phyloP scores from a whole-genome alignment of 2,329 filamentous ascomycete species.

The Aspergillus sp. region DNA sequence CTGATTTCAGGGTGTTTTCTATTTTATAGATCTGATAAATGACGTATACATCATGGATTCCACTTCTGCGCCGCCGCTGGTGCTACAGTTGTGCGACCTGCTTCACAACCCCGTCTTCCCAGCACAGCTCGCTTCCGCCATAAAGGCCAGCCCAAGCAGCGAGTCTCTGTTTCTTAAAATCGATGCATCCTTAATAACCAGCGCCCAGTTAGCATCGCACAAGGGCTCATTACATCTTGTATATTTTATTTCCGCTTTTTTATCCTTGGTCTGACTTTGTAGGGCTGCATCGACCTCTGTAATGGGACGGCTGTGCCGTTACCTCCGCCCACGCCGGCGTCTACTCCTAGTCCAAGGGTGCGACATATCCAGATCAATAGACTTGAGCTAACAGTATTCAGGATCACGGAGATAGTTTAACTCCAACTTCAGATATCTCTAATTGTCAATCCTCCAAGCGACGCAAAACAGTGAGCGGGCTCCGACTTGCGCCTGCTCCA shows the following conservation, averaged over 20 bases:
- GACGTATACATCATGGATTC: background rate
- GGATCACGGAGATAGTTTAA: too few relatives aligned
- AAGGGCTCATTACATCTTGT: background rate
- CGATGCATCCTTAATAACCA: constrained; percentile 8
- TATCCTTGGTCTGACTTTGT: background rate
- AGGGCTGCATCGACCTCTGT: constrained; percentile 17
- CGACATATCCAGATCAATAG: background rate
- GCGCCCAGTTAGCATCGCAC: background rate
- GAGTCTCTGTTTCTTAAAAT: constrained; percentile 8
- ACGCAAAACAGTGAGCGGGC: constrained; percentile 33
- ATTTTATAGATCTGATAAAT: background rate
- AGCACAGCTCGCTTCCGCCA: constrained; percentile 10
- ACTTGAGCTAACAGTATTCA: too few relatives aligned
- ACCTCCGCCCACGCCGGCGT: background rate
- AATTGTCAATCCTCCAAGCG: constrained; percentile 14
- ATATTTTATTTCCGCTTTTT: background rate
- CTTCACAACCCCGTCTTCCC: constrained; percentile 10
- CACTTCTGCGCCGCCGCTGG: background rate
- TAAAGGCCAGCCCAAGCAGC: background rate
- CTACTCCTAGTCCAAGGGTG: constrained; percentile 1
- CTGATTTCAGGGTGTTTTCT: background rate
- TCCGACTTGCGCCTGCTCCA: constrained; percentile 21
- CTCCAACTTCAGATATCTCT: too few relatives aligned
- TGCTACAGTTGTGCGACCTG: constrained; percentile 14
- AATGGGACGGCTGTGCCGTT: constrained; percentile 6